phyloP scores from a whole-genome alignment of 495 filamentous ascomycete species.

The Cryomyces antarcticus region DNA sequence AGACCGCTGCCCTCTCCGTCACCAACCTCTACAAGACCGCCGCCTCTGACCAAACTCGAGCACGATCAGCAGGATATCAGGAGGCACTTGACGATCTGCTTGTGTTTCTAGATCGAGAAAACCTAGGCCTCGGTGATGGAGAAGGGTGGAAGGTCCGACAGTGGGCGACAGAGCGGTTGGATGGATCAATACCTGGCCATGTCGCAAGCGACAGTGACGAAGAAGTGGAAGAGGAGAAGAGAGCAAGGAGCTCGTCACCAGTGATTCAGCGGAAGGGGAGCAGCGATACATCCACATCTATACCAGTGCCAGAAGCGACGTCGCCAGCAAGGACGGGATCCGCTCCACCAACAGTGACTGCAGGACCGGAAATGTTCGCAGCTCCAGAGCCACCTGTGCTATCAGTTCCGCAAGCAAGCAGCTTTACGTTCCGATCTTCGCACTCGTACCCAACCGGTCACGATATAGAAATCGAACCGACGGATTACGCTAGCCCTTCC shows the following conservation, averaged over 20 bases:
- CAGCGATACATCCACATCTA: conserved; percentile 15
- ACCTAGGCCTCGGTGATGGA: conserved; percentile 54
- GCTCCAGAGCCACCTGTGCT: conserved; percentile 12
- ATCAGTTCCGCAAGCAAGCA: conserved; percentile 18
- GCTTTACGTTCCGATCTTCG: conserved; percentile 54
- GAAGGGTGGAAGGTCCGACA: conserved; percentile 64
- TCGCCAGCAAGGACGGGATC: conserved; percentile 28
- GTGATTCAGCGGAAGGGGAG: conserved; percentile 32
- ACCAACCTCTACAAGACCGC: conserved; percentile 92
- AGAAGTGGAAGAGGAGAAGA: conserved; percentile 38
- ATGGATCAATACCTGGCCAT: conserved; percentile 29
- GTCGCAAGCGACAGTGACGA: conserved; percentile 51
- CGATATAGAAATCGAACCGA: conserved; percentile 38
- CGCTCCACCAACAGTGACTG: conserved; percentile 10
- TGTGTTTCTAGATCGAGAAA: conserved; percentile 60
- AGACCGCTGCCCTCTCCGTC: conserved; percentile 76
- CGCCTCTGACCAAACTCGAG: conserved; percentile 49
- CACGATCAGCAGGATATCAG: conserved; percentile 67
- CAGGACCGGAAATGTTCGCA: neutral
- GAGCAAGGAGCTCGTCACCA: conserved; percentile 38
- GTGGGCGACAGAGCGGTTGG: conserved; percentile 65
- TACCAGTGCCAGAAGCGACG: conserved; percentile 19
- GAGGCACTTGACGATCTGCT: conserved; percentile 84
- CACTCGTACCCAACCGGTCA: conserved; percentile 38
- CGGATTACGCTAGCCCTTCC: conserved; percentile 18